Percentiles rank a stretch among this genome's conserved stretches.
These are phyloP conservation scores for Hanseniaspora singularis DNA, from an alignment of 805 yeast species.

Conservation along the genomic window DNA sequence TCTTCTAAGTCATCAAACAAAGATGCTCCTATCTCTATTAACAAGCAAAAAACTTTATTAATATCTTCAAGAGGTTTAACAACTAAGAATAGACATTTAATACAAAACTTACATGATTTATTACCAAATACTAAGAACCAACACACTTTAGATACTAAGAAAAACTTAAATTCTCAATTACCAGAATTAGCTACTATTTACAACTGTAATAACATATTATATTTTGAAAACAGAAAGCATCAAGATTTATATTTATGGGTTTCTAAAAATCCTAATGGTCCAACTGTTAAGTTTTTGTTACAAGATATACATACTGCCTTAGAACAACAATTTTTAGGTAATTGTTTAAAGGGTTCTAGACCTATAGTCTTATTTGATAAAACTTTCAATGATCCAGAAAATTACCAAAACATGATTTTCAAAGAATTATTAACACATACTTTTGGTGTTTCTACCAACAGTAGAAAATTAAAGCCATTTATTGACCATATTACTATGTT, in stretches of 20 bases:
- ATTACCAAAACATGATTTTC: conserved; percentile 49
- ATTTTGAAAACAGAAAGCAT: conserved; percentile 93
- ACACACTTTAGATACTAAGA: conserved; percentile 88
- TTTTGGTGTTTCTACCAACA: conserved; percentile 91
- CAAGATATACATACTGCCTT: conserved; percentile 94
- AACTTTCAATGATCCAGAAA: conserved; percentile 48
- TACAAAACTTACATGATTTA: conserved; percentile 62
- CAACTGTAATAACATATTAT: conserved; percentile 90
- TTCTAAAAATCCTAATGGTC: conserved; percentile 95
- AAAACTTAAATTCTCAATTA: conserved; percentile 62
- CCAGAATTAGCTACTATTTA: conserved; percentile 94
- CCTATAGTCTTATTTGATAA: conserved; percentile 84
- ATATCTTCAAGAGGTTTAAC: conserved; percentile 93
- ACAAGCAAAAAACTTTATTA: conserved; percentile 77
- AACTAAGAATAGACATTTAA: conserved; percentile 87
- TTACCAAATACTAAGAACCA: conserved; percentile 94
- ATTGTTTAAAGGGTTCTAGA: conserved; percentile 88
- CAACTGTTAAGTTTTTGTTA: conserved; percentile 83
- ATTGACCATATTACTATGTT: conserved; percentile 91
- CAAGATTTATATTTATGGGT: conserved; percentile 90
- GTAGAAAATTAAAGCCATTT: conserved; percentile 88
- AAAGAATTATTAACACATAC: conserved; percentile 73
- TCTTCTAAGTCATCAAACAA: conserved; percentile 28
- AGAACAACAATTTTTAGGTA: conserved; percentile 92
- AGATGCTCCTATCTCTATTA: conserved; percentile 45